A percentile compares a stretch with the other conserved stretches of the same genome.
phyloP scores from a whole-genome alignment of 2,329 filamentous ascomycete genomes.

The Aspergillus pseudotamarii region DNA sequence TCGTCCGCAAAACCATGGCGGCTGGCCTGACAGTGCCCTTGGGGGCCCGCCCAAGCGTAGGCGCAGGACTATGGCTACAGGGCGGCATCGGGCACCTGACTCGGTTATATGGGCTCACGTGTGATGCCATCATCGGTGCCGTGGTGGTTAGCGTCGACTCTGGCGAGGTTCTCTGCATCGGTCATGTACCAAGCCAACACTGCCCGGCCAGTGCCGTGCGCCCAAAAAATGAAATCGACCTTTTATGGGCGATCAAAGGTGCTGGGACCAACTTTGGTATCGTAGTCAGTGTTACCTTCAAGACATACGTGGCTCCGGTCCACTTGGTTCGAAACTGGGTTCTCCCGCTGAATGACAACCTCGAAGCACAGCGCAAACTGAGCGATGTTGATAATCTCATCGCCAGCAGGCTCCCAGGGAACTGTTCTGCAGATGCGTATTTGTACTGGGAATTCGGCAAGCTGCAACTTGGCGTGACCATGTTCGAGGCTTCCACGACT shows the following conservation, averaged over 20 bases:
- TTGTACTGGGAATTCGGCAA: slow-evolving; percentile 53
- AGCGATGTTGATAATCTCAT: slow-evolving; percentile 36
- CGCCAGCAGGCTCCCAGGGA: slow-evolving; percentile 44
- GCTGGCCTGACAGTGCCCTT: slow-evolving; percentile 60
- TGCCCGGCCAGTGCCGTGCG: slow-evolving; percentile 45
- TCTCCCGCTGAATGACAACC: slow-evolving; percentile 27
- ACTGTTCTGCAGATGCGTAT: slow-evolving; percentile 59
- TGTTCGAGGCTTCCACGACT: slow-evolving; percentile 46
- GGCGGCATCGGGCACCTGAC: slow-evolving; percentile 66
- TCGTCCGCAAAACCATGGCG: slow-evolving; percentile 52
- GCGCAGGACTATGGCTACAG: slow-evolving; percentile 65
- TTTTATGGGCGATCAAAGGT: slow-evolving; percentile 62
- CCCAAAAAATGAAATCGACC: slow-evolving; percentile 51
- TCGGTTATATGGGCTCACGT: slow-evolving; percentile 59
- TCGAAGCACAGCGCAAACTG: slow-evolving; percentile 42
- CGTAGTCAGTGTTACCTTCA: slow-evolving; percentile 57
- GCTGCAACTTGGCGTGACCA: slow-evolving; percentile 57
- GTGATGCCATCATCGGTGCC: slow-evolving; percentile 63
- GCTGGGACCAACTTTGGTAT: slow-evolving; percentile 64
- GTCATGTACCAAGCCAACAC: slow-evolving; percentile 53
- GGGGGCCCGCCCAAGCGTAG: slow-evolving; percentile 65
- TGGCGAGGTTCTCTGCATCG: slow-evolving; percentile 54
- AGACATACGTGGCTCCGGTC: slow-evolving; percentile 45
- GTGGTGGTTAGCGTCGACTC: slow-evolving; percentile 58
- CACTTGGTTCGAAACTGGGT: slow-evolving; percentile 49